Evolutionary conservation across 305 asterid species (phyloP).

Genomic region (Euphrasia arctica): DNA sequence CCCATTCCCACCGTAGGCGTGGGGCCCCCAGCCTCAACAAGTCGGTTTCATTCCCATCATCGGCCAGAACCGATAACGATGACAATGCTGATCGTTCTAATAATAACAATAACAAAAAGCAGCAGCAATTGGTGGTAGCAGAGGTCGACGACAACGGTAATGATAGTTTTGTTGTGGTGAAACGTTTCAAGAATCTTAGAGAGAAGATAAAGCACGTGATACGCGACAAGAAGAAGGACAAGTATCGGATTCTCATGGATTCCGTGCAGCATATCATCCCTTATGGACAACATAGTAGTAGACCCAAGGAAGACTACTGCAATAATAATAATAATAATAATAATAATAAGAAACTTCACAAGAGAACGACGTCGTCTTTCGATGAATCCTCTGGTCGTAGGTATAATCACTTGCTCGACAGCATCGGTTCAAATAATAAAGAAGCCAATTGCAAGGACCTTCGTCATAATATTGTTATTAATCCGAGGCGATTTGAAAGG

Average conservation of each 20-base stretch:
- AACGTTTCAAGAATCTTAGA: slow-evolving; percentile 61
- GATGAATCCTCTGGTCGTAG: slow-evolving; percentile 41
- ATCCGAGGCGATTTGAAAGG: slow-evolving; percentile 37
- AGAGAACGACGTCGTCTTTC: slow-evolving; percentile 49
- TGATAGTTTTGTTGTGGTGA: slow-evolving; percentile 35
- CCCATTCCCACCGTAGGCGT: slow-evolving; percentile 31
- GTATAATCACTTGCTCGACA: slow-evolving; percentile 45
- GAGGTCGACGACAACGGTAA: slow-evolving; percentile 21
- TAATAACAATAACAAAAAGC: slow-evolving; percentile 6
- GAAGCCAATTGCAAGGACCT: slow-evolving; percentile 15
- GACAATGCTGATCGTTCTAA: not conserved
- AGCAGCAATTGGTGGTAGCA: not conserved
- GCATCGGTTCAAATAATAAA: slow-evolving; percentile 23
- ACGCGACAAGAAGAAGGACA: slow-evolving; percentile 61
- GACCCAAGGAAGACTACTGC: slow-evolving; percentile 1
- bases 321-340: too few species aligned
- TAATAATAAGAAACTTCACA: slow-evolving; percentile 22
- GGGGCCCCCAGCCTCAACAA: slow-evolving; percentile 45
- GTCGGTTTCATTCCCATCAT: slow-evolving; percentile 51
- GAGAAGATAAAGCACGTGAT: slow-evolving; percentile 58
- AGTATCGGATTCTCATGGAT: slow-evolving; percentile 69
- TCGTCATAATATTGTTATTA: slow-evolving; percentile 17
- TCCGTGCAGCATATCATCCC: slow-evolving; percentile 73
- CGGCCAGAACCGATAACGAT: slow-evolving; percentile 6
- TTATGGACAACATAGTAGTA: slow-evolving; percentile 34